Percentiles rank a stretch among this genome's conserved stretches.
Conservation (phyloP, 768 basidiomycete species). For the Rhizopogon sp. region DNA sequence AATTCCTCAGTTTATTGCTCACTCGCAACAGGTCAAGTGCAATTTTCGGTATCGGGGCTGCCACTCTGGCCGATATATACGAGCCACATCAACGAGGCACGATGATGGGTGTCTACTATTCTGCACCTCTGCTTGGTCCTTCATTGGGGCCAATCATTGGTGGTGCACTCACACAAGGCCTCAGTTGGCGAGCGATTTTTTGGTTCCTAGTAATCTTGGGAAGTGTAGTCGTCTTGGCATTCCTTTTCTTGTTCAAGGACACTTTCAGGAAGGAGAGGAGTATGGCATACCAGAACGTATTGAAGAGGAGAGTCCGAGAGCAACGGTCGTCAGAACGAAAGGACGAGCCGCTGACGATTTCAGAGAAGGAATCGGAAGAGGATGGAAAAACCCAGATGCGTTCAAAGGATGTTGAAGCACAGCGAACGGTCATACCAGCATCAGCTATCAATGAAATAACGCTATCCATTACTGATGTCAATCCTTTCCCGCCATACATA, state of each 20-base stretch:
- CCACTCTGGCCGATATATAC: slow-evolving; percentile 76
- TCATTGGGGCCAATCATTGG: slow-evolving; percentile 67
- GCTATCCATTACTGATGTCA: slow-evolving; percentile 64
- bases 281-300: slow-evolving; percentile 65
- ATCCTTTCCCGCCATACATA: slow-evolving; percentile 61
- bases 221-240: slow-evolving; percentile 47
- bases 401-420: slow-evolving; percentile 22
- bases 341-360: slow-evolving; percentile 7
- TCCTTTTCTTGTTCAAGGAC: slow-evolving; percentile 73
- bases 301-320: slow-evolving; percentile 38
- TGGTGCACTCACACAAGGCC: slow-evolving; percentile 59
- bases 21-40: slow-evolving; percentile 48
- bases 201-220: slow-evolving; percentile 75
- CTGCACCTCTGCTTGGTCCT: slow-evolving; percentile 73
- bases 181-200: slow-evolving; percentile 80
- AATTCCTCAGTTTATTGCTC: not conserved
- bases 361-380: slow-evolving; percentile 6
- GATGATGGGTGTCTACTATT: slow-evolving; percentile 80
- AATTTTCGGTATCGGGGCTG: slow-evolving; percentile 70
- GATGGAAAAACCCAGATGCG: not conserved
- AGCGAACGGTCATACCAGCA: slow-evolving; percentile 7
- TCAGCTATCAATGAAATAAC: slow-evolving; percentile 34
- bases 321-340: slow-evolving; percentile 13
- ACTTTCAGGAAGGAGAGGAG: slow-evolving; percentile 85
- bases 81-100: slow-evolving; percentile 71